Conservation (phyloP, 441 rosid species). For the Macaranga tanarius region DNA sequence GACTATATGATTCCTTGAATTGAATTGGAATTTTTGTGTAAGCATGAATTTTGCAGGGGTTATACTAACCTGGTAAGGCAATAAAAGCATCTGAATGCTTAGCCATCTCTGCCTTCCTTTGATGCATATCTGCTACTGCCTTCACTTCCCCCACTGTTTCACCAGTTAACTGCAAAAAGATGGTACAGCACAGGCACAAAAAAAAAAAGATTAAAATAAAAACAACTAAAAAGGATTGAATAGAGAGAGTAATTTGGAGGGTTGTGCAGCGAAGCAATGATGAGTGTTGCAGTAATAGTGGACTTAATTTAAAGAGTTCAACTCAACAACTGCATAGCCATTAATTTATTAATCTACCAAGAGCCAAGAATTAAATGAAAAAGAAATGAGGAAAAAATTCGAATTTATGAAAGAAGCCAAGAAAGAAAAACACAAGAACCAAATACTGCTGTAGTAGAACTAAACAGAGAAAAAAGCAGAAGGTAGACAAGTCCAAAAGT, state of each 20-base stretch:
- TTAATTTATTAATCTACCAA: constrained; percentile 27
- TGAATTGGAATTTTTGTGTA: constrained; percentile 32
- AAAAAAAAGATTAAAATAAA: neutral
- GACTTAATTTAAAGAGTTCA: constrained; percentile 40
- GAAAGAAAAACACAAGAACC: constrained; percentile 27
- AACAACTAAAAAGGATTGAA: constrained; percentile 4
- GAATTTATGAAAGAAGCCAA: constrained; percentile 30
- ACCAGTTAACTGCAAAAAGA: constrained; percentile 82
- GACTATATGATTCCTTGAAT: constrained; percentile 19
- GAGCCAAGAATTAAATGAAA: neutral
- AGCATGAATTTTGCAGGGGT: constrained; percentile 29
- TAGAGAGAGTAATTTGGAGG: constrained; percentile 42
- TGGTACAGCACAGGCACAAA: constrained; percentile 18
- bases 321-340: constrained; percentile 40
- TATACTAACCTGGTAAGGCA: constrained; percentile 88
- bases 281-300: constrained; percentile 48
- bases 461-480: constrained; percentile 10
- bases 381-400: constrained; percentile 10
- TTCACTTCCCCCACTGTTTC: constrained; percentile 99
- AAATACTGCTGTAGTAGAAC: constrained; percentile 2
- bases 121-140: constrained; percentile 99
- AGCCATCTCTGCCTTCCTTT: constrained; percentile 99
- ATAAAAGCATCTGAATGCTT: constrained; percentile 99
- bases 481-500: constrained; percentile 15
- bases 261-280: constrained; percentile 69